Percentiles rank a stretch among this genome's conserved stretches.
These are phyloP conservation scores for Talaromyces marneffei DNA, from an alignment of 2,329 filamentous ascomycete genomes.

Conservation along the genomic window DNA sequence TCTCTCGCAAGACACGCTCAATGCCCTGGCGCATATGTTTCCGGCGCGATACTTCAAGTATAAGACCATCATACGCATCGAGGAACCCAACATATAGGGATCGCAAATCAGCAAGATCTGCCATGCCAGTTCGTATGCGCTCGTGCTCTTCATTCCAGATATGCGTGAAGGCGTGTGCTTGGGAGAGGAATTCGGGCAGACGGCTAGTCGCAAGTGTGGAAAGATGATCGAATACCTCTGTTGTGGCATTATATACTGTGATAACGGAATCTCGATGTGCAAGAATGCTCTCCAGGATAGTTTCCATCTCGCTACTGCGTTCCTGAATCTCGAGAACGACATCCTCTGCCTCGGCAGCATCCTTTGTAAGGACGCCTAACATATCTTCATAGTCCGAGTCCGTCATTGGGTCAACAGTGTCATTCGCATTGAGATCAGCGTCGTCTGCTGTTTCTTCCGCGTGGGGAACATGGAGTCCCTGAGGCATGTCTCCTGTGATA, in stretches of 20 bases:
- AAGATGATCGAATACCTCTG: slow-evolving; percentile 60
- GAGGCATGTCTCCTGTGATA: slow-evolving; percentile 56
- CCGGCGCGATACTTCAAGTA: slow-evolving; percentile 76
- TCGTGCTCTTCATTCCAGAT: slow-evolving; percentile 70
- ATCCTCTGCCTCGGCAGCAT: slow-evolving; percentile 56
- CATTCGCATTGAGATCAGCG: slow-evolving; percentile 30
- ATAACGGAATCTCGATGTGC: slow-evolving; percentile 56
- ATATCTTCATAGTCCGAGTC: slow-evolving; percentile 74
- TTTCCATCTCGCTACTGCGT: slow-evolving; percentile 70
- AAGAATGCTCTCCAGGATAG: slow-evolving; percentile 58
- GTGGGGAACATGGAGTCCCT: slow-evolving; percentile 42
- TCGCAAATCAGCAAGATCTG: slow-evolving; percentile 69
- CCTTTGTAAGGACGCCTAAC: slow-evolving; percentile 63
- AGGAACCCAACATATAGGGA: slow-evolving; percentile 85
- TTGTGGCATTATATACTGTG: slow-evolving; percentile 52
- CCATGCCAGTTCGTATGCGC: slow-evolving; percentile 61
- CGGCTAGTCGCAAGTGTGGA: slow-evolving; percentile 59
- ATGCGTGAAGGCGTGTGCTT: slow-evolving; percentile 43
- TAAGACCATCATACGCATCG: slow-evolving; percentile 73
- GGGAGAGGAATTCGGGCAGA: slow-evolving; percentile 50
- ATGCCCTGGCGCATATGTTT: slow-evolving; percentile 68
- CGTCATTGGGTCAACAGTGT: slow-evolving; percentile 63
- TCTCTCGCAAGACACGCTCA: slow-evolving; percentile 67
- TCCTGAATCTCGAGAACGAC: slow-evolving; percentile 65
- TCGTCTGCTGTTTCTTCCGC: slow-evolving; percentile 29